These are phyloP conservation scores for Russula earlei DNA, from an alignment of 768 basidiomycete genomes.

Conservation along the genomic window DNA sequence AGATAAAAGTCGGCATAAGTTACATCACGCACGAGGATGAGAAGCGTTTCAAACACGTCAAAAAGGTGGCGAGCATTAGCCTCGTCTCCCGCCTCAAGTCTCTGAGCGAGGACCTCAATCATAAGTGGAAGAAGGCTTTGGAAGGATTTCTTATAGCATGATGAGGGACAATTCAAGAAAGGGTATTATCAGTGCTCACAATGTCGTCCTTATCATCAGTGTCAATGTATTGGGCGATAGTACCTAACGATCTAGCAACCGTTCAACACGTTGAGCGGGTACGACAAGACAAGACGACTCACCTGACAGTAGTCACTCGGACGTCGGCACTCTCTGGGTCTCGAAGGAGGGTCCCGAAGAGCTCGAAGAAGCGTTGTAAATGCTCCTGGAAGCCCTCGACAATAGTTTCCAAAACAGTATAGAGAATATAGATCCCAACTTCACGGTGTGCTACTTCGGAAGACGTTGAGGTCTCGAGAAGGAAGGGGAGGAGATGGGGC, in stretches of 20 bases:
- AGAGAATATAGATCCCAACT: conserved; percentile 84
- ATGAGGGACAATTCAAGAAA: neutral
- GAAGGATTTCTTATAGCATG: conserved; percentile 57
- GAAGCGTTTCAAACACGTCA: conserved; percentile 91
- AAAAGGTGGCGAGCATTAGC: conserved; percentile 79
- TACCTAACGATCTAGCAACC: conserved; percentile 62
- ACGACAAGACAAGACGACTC: conserved; percentile 16
- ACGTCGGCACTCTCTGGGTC: conserved; percentile 89
- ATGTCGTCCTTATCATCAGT: conserved; percentile 79
- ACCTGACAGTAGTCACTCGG: conserved; percentile 82
- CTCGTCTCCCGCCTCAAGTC: conserved; percentile 72
- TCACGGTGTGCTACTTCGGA: conserved; percentile 69
- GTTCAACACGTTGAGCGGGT: neutral
- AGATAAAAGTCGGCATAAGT: neutral
- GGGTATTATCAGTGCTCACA: conserved; percentile 37
- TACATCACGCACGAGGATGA: conserved; percentile 65
- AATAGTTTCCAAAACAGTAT: conserved; percentile 84
- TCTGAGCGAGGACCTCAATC: conserved; percentile 80
- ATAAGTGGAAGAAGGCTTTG: conserved; percentile 80
- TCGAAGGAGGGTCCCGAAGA: conserved; percentile 60
- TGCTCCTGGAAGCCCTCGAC: conserved; percentile 82
- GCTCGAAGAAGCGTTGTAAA: conserved; percentile 62
- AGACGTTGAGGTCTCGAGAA: conserved; percentile 69
- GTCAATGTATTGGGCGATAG: conserved; percentile 89
- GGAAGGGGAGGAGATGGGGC: conserved; percentile 82